Evolutionary conservation across 345 rosid species (phyloP).

Genomic region (Physaria fendleri): DNA sequence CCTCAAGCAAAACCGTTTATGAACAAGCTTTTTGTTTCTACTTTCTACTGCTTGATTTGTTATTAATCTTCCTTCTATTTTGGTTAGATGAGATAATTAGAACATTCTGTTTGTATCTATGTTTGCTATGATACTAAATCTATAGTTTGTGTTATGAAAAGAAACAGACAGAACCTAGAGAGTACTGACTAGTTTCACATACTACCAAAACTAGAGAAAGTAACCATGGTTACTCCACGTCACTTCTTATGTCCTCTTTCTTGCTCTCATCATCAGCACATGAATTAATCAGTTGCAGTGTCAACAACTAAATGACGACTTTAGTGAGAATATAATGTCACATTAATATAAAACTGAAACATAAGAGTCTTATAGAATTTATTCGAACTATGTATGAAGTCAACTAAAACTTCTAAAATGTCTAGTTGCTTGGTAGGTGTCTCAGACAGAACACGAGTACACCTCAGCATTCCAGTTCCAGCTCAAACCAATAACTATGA

Average conservation of each 20-base stretch:
- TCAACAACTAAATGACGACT: neutral
- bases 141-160: neutral
- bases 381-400: neutral
- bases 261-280: neutral
- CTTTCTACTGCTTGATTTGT: slow-evolving; percentile 2
- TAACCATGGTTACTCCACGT: neutral
- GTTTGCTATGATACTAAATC: neutral
- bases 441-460: neutral
- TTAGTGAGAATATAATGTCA: neutral
- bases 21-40: slow-evolving; percentile 16
- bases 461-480: neutral
- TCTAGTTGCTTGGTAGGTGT: neutral
- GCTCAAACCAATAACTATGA: neutral
- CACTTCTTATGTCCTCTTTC: neutral
- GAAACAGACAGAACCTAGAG: neutral
- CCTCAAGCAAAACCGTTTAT: neutral
- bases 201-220: neutral
- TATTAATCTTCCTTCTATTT: neutral
- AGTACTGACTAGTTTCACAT: neutral
- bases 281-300: neutral
- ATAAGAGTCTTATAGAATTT: neutral
- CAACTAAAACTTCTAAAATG: neutral
- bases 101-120: slow-evolving; percentile 4
- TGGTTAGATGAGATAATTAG: slow-evolving; percentile 8
- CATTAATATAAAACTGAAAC: neutral